Base-by-base conservation (phyloP, 2,329 filamentous ascomycete genomes). In the Sporothrix euskadiensis region DNA sequence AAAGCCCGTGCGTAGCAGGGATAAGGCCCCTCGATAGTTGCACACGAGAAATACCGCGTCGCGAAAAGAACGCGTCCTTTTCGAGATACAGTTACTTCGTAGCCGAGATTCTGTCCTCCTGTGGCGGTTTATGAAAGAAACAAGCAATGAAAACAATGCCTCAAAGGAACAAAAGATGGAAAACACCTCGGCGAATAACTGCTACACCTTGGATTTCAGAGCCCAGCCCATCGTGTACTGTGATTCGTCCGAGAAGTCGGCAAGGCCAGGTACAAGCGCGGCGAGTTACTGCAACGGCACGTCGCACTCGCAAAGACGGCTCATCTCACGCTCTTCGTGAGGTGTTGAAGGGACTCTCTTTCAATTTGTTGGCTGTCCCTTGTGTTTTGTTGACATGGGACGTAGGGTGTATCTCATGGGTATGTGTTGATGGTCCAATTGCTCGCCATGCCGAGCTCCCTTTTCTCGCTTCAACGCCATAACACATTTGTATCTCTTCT, bases 31-130 rank as follows among this genome's bases (percentile, higher is more conserved):
- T n/a, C 7, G 44, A 52, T 35, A 52, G 65, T 68, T 52, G 65
- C 41, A 52, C 65, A 65, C n/a, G n/a, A 56, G 26, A 19, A 72
- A 72, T 68, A 59, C 61, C 22, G 68, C 71, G 71, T 68, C 71
- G 49, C 71, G 61, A 72, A 57, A 44, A 32, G 30, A 16, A 72
- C 61, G 71, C 71, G 71, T 39, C 47, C 26, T 10, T 61, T 56
- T 4, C 26, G 10, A 9, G 8, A n/a, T 35, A 22, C n/a, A n/a
- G n/a, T n/a, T 26, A 26, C 26, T 26, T 26, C 26, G 26, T 9
- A 57, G 52, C 49, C 68, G 52, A 44, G 44, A 47, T 71, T 59
- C 12, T 59, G 30, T 61, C 39, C 26, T 59, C 68, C 26, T 22
- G 65, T 71, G 56, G 56, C 41, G 39, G 41, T 49, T n/a, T 44